phyloP scores from a whole-genome alignment of 2,329 filamentous ascomycete species.

The Graphilbum fragrans region DNA sequence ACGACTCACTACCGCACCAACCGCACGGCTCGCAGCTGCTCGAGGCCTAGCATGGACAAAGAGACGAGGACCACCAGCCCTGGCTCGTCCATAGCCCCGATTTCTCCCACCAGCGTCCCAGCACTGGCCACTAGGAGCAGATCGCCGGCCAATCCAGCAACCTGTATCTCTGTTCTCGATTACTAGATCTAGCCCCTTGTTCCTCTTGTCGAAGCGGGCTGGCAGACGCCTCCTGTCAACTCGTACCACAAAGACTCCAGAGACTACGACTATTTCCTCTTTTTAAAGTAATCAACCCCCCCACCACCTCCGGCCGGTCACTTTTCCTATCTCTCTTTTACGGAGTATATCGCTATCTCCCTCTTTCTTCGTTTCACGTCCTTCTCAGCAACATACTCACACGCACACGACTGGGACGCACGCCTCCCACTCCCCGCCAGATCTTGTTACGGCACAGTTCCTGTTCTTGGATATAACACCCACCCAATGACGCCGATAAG shows the following conservation, averaged over 20 bases:
- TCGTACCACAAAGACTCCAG: too few species aligned
- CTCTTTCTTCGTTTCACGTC: neutral
- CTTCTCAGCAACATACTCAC: neutral
- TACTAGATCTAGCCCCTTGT: too few species aligned
- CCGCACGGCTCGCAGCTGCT: too few species aligned
- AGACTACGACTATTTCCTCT: neutral
- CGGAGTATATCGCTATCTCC: slow-evolving; percentile 6
- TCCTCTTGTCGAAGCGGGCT: too few species aligned
- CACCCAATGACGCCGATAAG: slow-evolving; percentile 44
- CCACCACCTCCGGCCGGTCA: slow-evolving; percentile 1
- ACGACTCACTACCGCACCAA: too few species aligned
- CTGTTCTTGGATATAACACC: slow-evolving; percentile 9
- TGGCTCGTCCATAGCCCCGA: neutral
- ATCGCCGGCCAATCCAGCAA: slow-evolving; percentile 5
- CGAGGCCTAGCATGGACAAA: slow-evolving; percentile 4
- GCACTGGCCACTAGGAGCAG: neutral
- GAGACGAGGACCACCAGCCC: too few species aligned
- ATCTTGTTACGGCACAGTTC: slow-evolving; percentile 3
- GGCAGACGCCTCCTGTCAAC: too few species aligned
- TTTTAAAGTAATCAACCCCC: slow-evolving; percentile 1
- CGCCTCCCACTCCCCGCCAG: neutral
- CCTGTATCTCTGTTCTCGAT: slow-evolving; percentile 1
- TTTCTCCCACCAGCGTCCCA: slow-evolving; percentile 3
- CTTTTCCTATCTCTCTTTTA: slow-evolving; percentile 3
- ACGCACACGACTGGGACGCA: neutral